Conservation (phyloP, 148 eudicot species). For the Arbutus unedo region DNA sequence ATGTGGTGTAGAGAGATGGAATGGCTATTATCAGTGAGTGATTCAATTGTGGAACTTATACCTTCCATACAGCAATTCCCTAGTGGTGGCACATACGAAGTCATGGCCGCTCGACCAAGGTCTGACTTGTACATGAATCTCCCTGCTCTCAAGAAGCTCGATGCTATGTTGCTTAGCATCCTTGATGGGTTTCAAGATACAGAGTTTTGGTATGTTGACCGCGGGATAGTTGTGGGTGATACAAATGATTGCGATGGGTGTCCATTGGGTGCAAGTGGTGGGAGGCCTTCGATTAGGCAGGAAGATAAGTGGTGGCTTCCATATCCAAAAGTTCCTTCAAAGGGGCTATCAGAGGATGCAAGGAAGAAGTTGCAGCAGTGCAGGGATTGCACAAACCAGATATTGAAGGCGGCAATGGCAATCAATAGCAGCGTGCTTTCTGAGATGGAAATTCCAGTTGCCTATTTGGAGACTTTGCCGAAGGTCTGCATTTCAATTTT, state of each 20-base stretch:
- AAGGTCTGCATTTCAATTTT: slow-evolving; percentile 43
- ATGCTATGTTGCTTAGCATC: slow-evolving; percentile 73
- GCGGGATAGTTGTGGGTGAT: slow-evolving; percentile 48
- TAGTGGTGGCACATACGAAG: slow-evolving; percentile 76
- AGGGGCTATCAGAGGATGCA: slow-evolving; percentile 68
- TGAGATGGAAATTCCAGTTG: slow-evolving; percentile 91
- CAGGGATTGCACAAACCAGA: slow-evolving; percentile 90
- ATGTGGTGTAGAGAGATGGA: slow-evolving; percentile 99
- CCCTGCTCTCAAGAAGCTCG: slow-evolving; percentile 90
- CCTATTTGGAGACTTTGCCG: slow-evolving; percentile 83
- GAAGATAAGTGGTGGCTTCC: slow-evolving; percentile 99
- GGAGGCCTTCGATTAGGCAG: slow-evolving; percentile 76
- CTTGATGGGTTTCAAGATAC: slow-evolving; percentile 84
- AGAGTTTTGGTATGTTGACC: slow-evolving; percentile 78
- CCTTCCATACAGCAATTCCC: slow-evolving; percentile 84
- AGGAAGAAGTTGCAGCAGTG: slow-evolving; percentile 92
- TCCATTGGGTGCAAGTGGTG: slow-evolving; percentile 28
- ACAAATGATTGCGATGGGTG: slow-evolving; percentile 36
- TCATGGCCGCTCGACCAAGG: slow-evolving; percentile 82
- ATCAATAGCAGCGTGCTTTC: slow-evolving; percentile 80
- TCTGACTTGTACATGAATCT: slow-evolving; percentile 79
- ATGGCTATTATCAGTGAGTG: slow-evolving; percentile 85
- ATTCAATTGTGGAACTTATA: slow-evolving; percentile 89
- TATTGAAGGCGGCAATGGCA: slow-evolving; percentile 94
- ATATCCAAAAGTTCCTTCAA: slow-evolving; percentile 69